Evolutionary conservation across 306 rosid genomes (phyloP), one percentile per base, ranked within the genome.

Genomic region (Fragaria nilgerrensis): DNA sequence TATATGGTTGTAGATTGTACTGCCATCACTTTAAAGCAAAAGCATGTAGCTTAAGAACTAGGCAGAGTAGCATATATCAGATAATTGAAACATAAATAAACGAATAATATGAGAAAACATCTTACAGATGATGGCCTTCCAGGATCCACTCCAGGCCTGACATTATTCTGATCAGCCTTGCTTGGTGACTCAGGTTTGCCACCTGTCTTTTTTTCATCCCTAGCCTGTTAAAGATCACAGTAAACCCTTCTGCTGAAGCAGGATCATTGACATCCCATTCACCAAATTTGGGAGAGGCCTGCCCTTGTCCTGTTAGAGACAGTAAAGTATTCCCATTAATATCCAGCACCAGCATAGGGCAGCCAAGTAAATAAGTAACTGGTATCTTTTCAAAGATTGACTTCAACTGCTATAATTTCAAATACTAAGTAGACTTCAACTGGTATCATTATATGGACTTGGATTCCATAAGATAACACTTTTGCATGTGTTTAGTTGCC

Each of bases 201-300:
- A 78, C 99, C 99, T 0, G 99, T 88, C 87, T 95, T 95, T 82
- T 95, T 95, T 85, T 95, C 99, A 91, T 89, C 93, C 82, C 97
- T 89, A 36, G 99, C 99, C 84, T 95, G 82, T 95, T 92, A 79
- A 95, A 95, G 74, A 95, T 95, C 88, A 95, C 97, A 62, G 99
- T 95, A 84, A 95, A 95, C 62, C 97, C 99, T 88, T 95, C 99
- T 56, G 99, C 97, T 13, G 99, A 95, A 85, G 99, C 89, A 73
- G 99, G 99, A 88, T 95, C 97, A 77, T 95, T 95, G 78, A 90
- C 99, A 80, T 95, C 97, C 99, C 99, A 95, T 85, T 92, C 99
- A 77, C 99, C 99, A 76, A 95, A 95, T 84, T 95, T 49, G 99
- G 99, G 15, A 95, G 91, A 59, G 99, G 97, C 76, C 75, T 93